Evolutionary conservation across 106 monocot genomes (phyloP).

Genomic region (Amphibolis antarctica): DNA sequence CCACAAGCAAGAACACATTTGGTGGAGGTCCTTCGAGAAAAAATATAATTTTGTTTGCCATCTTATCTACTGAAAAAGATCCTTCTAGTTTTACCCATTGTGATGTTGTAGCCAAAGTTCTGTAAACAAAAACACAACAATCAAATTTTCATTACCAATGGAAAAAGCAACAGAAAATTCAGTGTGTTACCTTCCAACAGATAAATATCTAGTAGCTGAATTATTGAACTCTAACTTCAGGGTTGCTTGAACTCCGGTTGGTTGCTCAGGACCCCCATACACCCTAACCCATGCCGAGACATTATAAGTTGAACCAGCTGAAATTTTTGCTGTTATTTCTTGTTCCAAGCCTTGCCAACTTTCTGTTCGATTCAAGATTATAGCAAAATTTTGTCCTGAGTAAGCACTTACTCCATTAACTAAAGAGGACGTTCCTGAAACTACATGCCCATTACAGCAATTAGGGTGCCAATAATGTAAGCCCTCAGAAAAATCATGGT

Average conservation of each 20-base stretch:
- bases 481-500: conserved; percentile 15
- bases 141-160: neutral
- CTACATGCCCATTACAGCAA: conserved; percentile 12
- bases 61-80: conserved; percentile 1
- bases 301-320: conserved; percentile 1
- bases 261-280: neutral
- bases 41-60: conserved; percentile 13
- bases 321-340: conserved; percentile 15
- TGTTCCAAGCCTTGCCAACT: conserved; percentile 23
- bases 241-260: conserved; percentile 10
- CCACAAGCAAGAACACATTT: conserved; percentile 8
- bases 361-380: conserved; percentile 11
- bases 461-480: conserved; percentile 14
- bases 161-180: neutral
- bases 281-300: conserved; percentile 17
- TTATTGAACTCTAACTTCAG: conserved; percentile 6
- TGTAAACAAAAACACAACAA: conserved; percentile 5
- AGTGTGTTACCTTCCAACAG: conserved; percentile 13
- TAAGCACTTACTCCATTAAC: conserved; percentile 4
- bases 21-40: conserved; percentile 20
- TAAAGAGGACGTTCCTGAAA: neutral
- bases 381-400: conserved; percentile 12
- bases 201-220: conserved; percentile 2
- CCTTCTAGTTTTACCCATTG: conserved; percentile 12
- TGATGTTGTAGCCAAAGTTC: conserved; percentile 1